These are phyloP conservation scores for Calamus simplicifolius DNA, from an alignment of 176 grass and related monocot species.

Conservation along the genomic window DNA sequence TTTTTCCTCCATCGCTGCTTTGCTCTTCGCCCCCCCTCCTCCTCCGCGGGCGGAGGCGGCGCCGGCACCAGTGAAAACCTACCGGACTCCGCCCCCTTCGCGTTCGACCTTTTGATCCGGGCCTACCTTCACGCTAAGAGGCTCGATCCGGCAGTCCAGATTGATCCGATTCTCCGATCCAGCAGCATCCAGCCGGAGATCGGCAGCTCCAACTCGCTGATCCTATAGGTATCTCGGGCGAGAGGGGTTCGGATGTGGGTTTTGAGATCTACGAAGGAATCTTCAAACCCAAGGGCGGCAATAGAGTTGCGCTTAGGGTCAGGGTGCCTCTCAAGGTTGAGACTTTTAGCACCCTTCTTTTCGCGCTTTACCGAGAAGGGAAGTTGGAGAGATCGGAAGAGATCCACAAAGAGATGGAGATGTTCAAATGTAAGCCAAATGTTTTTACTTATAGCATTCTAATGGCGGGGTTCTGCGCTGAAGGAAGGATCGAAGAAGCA, in stretches of 20 bases:
- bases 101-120: constrained; percentile 16
- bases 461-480: constrained; percentile 32
- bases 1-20: too few species aligned
- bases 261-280: constrained; percentile 38
- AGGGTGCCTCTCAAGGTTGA: constrained; percentile 18
- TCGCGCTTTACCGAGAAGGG: constrained; percentile 30
- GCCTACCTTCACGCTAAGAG: constrained; percentile 11
- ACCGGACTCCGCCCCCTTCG: constrained; percentile 18
- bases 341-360: constrained; percentile 47
- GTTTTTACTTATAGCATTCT: constrained; percentile 38
- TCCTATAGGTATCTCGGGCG: constrained; percentile 5
- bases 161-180: constrained; percentile 5
- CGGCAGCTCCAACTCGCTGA: constrained; percentile 12
- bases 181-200: constrained; percentile 10
- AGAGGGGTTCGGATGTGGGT: constrained; percentile 14
- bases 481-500: constrained; percentile 15
- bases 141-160: constrained; percentile 12
- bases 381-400: constrained; percentile 20
- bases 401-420: constrained; percentile 31
- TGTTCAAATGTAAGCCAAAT: constrained; percentile 32
- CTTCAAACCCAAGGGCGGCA: constrained; percentile 5
- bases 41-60: not conserved
- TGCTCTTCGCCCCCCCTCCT: not conserved
- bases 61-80: not conserved
- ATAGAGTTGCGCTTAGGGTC: not conserved